These are phyloP conservation scores for Triglochin maritima DNA, from an alignment of 106 monocot species.

Conservation along the genomic window DNA sequence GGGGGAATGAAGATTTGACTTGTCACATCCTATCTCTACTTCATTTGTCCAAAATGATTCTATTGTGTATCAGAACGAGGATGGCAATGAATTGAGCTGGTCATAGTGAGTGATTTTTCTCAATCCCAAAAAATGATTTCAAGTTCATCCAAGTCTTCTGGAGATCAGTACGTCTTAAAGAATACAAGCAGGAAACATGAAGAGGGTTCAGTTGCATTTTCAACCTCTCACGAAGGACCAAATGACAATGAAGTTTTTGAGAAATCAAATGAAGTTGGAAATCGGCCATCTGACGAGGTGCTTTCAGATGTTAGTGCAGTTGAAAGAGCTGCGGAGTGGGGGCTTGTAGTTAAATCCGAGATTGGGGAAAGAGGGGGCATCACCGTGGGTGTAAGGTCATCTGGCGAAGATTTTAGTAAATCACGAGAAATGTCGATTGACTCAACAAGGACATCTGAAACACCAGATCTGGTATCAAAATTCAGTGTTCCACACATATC, in stretches of 20 bases:
- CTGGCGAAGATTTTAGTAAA: constrained; percentile 1
- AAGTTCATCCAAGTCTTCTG: neutral
- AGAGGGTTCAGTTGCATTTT: neutral
- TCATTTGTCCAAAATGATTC: no score
- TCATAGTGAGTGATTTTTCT: neutral
- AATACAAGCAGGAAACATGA: neutral
- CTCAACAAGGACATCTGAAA: constrained; percentile 3
- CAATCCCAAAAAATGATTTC: neutral
- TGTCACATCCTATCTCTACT: no score
- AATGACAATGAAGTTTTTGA: neutral
- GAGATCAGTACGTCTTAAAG: neutral
- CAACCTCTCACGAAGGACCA: neutral
- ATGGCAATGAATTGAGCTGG: no score
- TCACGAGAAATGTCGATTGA: neutral
- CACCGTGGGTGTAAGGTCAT: constrained; percentile 8
- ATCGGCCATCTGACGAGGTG: neutral
- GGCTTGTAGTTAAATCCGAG: constrained; percentile 16
- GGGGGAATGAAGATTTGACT: no score
- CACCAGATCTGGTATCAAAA: constrained; percentile 5
- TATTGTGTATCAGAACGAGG: no score
- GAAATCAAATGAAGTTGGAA: neutral
- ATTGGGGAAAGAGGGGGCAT: constrained; percentile 5
- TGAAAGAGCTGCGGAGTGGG: constrained; percentile 25
- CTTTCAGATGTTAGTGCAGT: constrained; percentile 1
- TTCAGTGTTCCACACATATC: constrained; percentile 45